Percentiles rank a stretch among this genome's conserved stretches.
These are phyloP conservation scores for Penicillium canariense DNA, from an alignment of 495 filamentous ascomycete genomes.

Conservation along the genomic window DNA sequence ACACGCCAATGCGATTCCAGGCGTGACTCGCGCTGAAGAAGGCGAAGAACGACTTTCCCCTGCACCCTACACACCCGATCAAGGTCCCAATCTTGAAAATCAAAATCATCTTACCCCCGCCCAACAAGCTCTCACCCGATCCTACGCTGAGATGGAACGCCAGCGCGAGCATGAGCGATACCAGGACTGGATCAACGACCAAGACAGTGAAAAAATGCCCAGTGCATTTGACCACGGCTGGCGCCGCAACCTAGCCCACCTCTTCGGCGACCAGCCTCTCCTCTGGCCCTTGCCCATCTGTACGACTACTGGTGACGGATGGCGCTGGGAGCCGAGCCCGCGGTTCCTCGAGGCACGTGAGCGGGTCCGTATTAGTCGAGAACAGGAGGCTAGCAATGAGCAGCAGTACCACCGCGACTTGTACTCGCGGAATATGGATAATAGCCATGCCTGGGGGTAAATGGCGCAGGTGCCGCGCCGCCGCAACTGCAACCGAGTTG, in stretches of 20 bases:
- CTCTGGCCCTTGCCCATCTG: slow-evolving; percentile 80
- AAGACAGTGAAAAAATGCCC: slow-evolving; percentile 80
- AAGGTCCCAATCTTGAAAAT: slow-evolving; percentile 8
- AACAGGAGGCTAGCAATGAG: slow-evolving; percentile 51
- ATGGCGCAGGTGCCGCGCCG: slow-evolving; percentile 9
- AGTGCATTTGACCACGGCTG: slow-evolving; percentile 90
- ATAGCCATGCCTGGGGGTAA: slow-evolving; percentile 35
- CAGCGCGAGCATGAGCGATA: slow-evolving; percentile 72
- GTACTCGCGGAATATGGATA: slow-evolving; percentile 41
- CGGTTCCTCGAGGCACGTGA: slow-evolving; percentile 69
- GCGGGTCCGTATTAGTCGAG: slow-evolving; percentile 53
- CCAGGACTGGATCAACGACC: slow-evolving; percentile 82
- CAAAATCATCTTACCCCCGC: slow-evolving; percentile 34
- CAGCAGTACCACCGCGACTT: slow-evolving; percentile 48
- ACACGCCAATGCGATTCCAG: slow-evolving; percentile 79
- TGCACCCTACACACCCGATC: slow-evolving; percentile 25
- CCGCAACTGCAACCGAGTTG: slow-evolving; percentile 20
- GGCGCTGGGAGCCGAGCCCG: slow-evolving; percentile 83
- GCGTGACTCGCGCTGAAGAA: slow-evolving; percentile 75
- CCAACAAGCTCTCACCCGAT: slow-evolving; percentile 50
- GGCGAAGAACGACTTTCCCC: slow-evolving; percentile 57
- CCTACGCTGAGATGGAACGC: slow-evolving; percentile 71
- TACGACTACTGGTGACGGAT: slow-evolving; percentile 88
- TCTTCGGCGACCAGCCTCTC: slow-evolving; percentile 71
- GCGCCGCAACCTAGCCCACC: slow-evolving; percentile 71